phyloP scores from a whole-genome alignment of 257 asterid species.

The Capsicum pubescens region DNA sequence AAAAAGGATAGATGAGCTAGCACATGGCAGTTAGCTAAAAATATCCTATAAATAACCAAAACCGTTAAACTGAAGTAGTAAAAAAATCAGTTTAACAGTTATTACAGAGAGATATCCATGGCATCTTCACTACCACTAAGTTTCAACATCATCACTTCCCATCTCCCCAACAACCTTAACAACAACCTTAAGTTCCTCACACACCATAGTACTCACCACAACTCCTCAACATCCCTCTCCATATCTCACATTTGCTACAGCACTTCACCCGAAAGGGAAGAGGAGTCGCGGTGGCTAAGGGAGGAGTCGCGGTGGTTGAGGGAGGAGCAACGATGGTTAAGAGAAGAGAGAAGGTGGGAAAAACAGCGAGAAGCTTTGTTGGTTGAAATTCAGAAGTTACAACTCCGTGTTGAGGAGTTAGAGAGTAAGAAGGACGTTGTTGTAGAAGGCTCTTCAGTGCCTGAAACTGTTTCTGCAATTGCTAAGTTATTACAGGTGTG shows the following conservation, averaged over 20 bases:
- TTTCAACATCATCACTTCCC: conserved; percentile 24
- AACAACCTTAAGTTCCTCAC: not conserved
- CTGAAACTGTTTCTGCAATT: conserved; percentile 60
- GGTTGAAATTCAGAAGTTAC: conserved; percentile 61
- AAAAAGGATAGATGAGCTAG: no score
- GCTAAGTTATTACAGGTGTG: conserved; percentile 75
- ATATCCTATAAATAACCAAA: no score
- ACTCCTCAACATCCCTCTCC: not conserved
- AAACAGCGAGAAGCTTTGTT: conserved; percentile 66
- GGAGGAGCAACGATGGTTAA: conserved; percentile 94
- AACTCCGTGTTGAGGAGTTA: conserved; percentile 65
- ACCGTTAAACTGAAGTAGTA: not conserved
- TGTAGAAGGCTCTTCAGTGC: conserved; percentile 50
- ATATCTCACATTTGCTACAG: conserved; percentile 69
- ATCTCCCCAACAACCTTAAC: not conserved
- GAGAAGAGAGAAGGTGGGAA: conserved; percentile 93
- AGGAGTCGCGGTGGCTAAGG: conserved; percentile 80
- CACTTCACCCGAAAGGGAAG: conserved; percentile 45
- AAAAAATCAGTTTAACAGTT: not conserved
- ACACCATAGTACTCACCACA: not conserved
- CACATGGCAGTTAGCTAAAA: no score
- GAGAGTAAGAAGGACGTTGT: conserved; percentile 49
- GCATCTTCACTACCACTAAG: conserved; percentile 41
- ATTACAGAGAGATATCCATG: conserved; percentile 25
- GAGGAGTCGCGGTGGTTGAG: conserved; percentile 87